These are phyloP conservation scores for Scutellaria galericulata DNA, from an alignment of 257 asterid genomes.

Conservation along the genomic window DNA sequence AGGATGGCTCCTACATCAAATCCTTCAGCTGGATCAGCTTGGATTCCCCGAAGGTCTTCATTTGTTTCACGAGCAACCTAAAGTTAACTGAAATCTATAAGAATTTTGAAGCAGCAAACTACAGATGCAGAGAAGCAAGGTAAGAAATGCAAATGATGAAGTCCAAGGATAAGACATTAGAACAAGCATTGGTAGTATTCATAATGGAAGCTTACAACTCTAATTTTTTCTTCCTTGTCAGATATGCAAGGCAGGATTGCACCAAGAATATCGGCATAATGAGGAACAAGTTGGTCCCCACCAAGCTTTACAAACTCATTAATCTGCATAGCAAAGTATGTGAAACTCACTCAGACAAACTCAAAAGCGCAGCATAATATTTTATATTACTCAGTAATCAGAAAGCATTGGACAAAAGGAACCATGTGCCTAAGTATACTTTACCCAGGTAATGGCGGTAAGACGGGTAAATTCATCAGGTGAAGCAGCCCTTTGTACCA, in stretches of 20 bases:
- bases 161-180: constrained; percentile 20
- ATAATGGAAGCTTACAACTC: constrained; percentile 69
- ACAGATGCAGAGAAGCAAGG: constrained; percentile 12
- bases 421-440: constrained; percentile 32
- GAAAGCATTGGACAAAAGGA: constrained; percentile 31
- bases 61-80: constrained; percentile 99
- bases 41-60: constrained; percentile 87
- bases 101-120: constrained; percentile 30
- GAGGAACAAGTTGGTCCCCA: constrained; percentile 96
- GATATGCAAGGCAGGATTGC: constrained; percentile 98
- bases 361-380: constrained; percentile 11
- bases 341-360: constrained; percentile 36
- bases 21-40: constrained; percentile 86
- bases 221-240: constrained; percentile 97
- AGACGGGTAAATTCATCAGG: constrained; percentile 92
- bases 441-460: constrained; percentile 98
- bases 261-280: constrained; percentile 95
- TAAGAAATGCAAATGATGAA: constrained; percentile 19
- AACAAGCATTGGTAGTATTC: constrained; percentile 23
- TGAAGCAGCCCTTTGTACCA: constrained; percentile 95
- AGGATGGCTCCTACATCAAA: constrained; percentile 92
- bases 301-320: constrained; percentile 99
- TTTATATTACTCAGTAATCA: constrained; percentile 24
- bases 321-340: constrained; percentile 58
- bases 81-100: constrained; percentile 31